phyloP scores from a whole-genome alignment of 108 stramenopile species.

The Pseudonitzschia delicatissima region DNA sequence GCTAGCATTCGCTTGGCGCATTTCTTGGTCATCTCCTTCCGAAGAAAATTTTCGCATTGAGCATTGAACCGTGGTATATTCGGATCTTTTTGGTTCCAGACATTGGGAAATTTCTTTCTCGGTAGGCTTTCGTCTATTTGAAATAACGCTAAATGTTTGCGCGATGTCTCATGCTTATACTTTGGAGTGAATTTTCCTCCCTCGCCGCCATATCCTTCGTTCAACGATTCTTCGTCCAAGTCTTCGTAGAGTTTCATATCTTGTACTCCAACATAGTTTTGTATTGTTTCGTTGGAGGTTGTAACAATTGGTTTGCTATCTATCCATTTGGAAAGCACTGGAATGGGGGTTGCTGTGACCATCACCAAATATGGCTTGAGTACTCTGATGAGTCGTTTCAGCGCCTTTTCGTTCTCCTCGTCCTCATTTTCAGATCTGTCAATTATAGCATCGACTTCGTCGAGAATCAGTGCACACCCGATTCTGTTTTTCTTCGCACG shows the following conservation, averaged over 20 bases:
- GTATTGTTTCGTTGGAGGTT: background rate
- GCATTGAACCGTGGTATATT: background rate
- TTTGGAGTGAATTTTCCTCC: background rate
- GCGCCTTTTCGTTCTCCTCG: background rate
- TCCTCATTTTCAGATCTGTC: background rate
- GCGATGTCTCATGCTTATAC: background rate
- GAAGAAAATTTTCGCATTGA: background rate
- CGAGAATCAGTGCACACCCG: conserved; percentile 1
- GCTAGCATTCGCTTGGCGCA: background rate
- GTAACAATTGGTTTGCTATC: conserved; percentile 4
- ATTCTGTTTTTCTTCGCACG: background rate
- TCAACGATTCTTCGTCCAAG: background rate
- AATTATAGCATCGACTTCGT: conserved; percentile 6
- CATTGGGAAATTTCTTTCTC: background rate
- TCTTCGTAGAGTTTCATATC: background rate
- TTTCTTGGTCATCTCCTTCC: background rate
- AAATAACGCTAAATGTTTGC: background rate
- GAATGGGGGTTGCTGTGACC: conserved; percentile 10
- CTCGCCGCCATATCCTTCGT: background rate
- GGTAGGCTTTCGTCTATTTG: background rate
- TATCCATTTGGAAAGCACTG: background rate
- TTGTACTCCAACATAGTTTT: background rate
- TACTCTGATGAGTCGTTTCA: background rate
- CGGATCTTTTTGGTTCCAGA: background rate
- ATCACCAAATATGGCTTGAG: background rate